phyloP scores from a whole-genome alignment of 805 yeast species.

The Zygoascus tannicola region DNA sequence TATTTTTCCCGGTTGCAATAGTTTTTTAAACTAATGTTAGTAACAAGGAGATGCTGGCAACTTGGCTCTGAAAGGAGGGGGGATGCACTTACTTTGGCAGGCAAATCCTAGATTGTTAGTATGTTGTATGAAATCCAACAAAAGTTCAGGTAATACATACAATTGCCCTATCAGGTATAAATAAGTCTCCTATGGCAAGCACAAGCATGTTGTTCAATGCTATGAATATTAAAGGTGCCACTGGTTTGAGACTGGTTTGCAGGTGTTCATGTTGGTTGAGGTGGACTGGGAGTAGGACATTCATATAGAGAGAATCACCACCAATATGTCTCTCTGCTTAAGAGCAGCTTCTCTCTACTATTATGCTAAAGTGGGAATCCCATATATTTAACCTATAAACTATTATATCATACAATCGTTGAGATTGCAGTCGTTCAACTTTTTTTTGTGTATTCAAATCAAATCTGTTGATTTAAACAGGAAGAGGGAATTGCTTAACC shows the following conservation, averaged over 20 bases:
- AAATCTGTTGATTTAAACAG: conserved; percentile 15
- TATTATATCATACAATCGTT: no score
- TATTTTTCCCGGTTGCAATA: conserved; percentile 77
- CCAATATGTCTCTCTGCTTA: no score
- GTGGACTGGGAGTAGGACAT: no score
- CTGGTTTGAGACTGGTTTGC: no score
- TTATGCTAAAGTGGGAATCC: no score
- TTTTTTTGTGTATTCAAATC: no score
- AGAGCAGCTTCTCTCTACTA: no score
- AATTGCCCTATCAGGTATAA: conserved; percentile 22
- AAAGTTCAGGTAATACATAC: neutral
- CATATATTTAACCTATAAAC: no score
- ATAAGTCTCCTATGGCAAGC: conserved; percentile 81
- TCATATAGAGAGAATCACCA: no score
- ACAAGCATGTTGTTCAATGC: conserved; percentile 43
- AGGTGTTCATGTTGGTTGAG: no score
- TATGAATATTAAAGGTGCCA: no score
- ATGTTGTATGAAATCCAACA: neutral
- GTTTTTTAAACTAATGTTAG: conserved; percentile 49
- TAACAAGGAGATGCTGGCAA: conserved; percentile 11
- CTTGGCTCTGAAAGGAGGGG: neutral
- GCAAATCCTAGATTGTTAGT: conserved; percentile 4
- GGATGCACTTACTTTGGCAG: conserved; percentile 3
- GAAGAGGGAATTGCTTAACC: conserved; percentile 53
- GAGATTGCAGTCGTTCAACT: no score